Evolutionary conservation across 78 protist species (phyloP), one percentile per base, ranked within the genome.

Genomic region (Guillardia theta): DNA sequence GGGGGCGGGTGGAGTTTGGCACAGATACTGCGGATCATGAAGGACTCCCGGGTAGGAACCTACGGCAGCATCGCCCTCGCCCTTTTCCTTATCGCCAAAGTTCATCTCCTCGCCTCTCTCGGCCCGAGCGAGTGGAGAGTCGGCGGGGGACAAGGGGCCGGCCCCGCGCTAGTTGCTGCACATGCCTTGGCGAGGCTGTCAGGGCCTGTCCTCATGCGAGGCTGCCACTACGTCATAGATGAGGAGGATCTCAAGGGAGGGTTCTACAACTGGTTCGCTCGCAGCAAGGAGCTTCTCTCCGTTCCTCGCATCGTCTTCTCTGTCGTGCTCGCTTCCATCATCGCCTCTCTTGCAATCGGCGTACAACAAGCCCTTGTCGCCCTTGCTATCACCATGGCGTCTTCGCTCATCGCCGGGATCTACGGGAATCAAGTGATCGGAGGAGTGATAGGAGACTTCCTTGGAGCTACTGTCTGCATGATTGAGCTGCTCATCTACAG

Each of bases 381-480:
- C 30, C 88, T 76, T 15, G 50, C 36, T 39, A 30, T 4, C 88
- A 24, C 48, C 19, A 30, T 39, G 21, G 12, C 19, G 33, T n/a
- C 30, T 15, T 30, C 88, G 46, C 45, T 39, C 45, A 5, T 45
- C 37, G 92, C 92, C 39, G 92, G 54, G 30, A 22, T 1, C 64
- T 80, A 80, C 92, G 92, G 92, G 27, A 50, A 33, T 2, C 24
- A 48, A 3, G 92, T 80, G 58, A 2, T 80, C 41, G 92, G 92
- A 19, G 92, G 92, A 15, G 92, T 80, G 37, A 80, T 80, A 39
- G 92, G 92, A 36, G 92, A 80, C 92, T 80, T 80, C 33, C 92
- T 80, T 6, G 92, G 92, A 30, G 92, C 92, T 9, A 80, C 92
- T 0, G 15, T 44, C 37, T 80, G 92, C 92, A 0, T 46, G 44